Evolutionary conservation across 2,329 filamentous ascomycete genomes (phyloP).

Genomic region (Triangularia verruculosa): DNA sequence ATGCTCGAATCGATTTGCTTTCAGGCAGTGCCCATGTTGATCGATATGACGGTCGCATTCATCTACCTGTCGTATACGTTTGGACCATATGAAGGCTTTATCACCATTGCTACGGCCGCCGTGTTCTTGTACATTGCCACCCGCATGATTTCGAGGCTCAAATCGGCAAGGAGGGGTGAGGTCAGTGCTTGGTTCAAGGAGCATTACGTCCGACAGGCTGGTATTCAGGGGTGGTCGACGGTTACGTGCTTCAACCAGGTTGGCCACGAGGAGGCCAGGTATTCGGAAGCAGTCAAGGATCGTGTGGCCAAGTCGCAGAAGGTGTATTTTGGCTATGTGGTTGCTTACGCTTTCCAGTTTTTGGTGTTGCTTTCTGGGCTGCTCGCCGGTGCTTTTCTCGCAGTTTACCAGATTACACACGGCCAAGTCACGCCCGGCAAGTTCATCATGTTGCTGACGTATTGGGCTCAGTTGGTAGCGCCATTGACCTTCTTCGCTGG

Average conservation of each 20-base stretch:
- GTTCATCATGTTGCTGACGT: constrained; percentile 69
- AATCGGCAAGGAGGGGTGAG: constrained; percentile 48
- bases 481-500: constrained; percentile 68
- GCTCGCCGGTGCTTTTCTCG: constrained; percentile 59
- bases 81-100: constrained; percentile 60
- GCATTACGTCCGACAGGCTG: constrained; percentile 53
- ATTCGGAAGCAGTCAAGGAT: constrained; percentile 48
- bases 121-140: constrained; percentile 55
- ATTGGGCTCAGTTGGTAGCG: constrained; percentile 69
- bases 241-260: constrained; percentile 60
- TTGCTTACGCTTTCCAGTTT: constrained; percentile 56
- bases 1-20: constrained; percentile 59
- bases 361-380: constrained; percentile 68
- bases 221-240: constrained; percentile 58
- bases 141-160: constrained; percentile 50
- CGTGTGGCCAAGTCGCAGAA: constrained; percentile 38
- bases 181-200: constrained; percentile 54
- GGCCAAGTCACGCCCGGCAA: constrained; percentile 60
- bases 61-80: constrained; percentile 58
- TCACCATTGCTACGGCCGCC: constrained; percentile 56
- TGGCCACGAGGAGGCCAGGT: constrained; percentile 53
- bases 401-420: constrained; percentile 64
- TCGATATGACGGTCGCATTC: constrained; percentile 58
- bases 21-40: constrained; percentile 56
- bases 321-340: constrained; percentile 44